Percentiles rank a stretch among this genome's conserved stretches.
phyloP scores from a whole-genome alignment of 495 filamentous ascomycete genomes.

The Penicillium samsonianum region DNA sequence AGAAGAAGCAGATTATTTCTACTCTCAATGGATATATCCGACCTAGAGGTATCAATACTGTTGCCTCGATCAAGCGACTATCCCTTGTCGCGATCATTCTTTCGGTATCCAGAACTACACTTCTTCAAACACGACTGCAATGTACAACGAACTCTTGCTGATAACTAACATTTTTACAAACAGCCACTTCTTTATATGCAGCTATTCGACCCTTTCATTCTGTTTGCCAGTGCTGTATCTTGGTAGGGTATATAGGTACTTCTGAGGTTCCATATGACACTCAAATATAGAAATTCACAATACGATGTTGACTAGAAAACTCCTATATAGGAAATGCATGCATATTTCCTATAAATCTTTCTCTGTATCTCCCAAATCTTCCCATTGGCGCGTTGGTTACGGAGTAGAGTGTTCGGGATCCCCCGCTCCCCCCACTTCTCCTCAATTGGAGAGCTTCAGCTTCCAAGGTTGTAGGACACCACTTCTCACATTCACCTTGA shows the following conservation, averaged over 20 bases:
- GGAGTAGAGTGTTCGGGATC: slow-evolving; percentile 27
- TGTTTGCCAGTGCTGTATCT: no score
- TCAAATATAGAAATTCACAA: no score
- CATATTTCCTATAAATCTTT: neutral
- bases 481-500: slow-evolving; percentile 9
- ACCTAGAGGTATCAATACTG: neutral
- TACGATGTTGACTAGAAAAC: no score
- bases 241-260: no score
- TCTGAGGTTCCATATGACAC: no score
- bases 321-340: no score
- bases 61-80: neutral
- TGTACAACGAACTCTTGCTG: neutral
- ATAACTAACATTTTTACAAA: no score
- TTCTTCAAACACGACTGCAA: neutral
- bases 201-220: no score
- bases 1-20: neutral
- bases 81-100: neutral
- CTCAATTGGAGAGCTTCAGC: slow-evolving; percentile 11
- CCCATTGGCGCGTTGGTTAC: no score
- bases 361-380: neutral
- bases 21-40: neutral
- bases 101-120: slow-evolving; percentile 8
- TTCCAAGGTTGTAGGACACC: slow-evolving; percentile 2
- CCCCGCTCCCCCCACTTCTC: slow-evolving; percentile 33
- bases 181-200: no score